A percentile compares a stretch with the other conserved stretches of the same genome.
Evolutionary conservation across 345 rosid species (phyloP).

Genomic region (Cochlearia excelsa): DNA sequence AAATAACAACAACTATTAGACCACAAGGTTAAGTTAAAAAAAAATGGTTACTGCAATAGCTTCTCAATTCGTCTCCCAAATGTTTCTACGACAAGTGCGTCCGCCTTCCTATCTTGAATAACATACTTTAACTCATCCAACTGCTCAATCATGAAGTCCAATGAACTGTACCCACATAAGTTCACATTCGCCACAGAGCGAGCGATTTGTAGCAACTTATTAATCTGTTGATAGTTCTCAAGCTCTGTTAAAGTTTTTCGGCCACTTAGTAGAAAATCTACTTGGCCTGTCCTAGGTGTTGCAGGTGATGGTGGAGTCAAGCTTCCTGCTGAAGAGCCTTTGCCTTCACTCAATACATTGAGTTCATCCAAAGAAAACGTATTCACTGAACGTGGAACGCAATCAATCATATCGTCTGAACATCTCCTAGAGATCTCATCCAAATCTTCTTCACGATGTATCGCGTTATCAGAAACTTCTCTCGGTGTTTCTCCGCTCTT

Average conservation of each 20-base stretch:
- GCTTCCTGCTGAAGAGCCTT: constrained; percentile 71
- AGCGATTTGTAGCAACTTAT: constrained; percentile 69
- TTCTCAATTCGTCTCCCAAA: constrained; percentile 97
- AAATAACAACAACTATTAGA: too few relatives aligned
- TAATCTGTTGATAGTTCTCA: constrained; percentile 78
- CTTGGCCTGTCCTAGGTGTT: constrained; percentile 72
- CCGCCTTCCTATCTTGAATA: constrained; percentile 92
- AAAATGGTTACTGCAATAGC: constrained; percentile 67
- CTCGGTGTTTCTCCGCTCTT: constrained; percentile 58
- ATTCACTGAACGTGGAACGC: constrained; percentile 52
- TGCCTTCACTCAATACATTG: constrained; percentile 40
- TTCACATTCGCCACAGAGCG: constrained; percentile 74
- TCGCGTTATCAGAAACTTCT: constrained; percentile 34
- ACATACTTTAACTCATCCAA: constrained; percentile 81
- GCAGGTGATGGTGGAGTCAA: constrained; percentile 88
- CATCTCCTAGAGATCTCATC: constrained; percentile 48
- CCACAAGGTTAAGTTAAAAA: background rate
- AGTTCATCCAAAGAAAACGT: constrained; percentile 51
- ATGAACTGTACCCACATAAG: constrained; percentile 55
- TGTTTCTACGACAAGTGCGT: constrained; percentile 92
- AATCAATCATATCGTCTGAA: constrained; percentile 61
- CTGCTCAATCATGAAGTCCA: constrained; percentile 74
- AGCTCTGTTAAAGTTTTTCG: constrained; percentile 70
- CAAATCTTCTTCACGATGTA: constrained; percentile 36
- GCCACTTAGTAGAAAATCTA: constrained; percentile 73